These are phyloP conservation scores for Actinomucor elegans DNA, from an alignment of 371 early-diverging fungal genomes.

Conservation along the genomic window DNA sequence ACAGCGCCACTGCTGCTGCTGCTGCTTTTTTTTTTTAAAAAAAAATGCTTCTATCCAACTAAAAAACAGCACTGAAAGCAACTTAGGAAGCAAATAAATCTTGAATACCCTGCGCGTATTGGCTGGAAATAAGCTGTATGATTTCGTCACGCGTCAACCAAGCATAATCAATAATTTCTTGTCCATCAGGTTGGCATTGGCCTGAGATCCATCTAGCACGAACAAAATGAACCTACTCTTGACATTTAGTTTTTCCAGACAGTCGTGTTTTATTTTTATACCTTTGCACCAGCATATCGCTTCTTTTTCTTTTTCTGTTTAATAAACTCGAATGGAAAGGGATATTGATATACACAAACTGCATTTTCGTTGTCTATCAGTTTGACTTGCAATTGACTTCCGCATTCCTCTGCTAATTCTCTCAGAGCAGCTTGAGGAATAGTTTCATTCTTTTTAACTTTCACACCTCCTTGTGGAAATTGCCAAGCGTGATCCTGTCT, in stretches of 20 bases:
- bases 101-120: not conserved
- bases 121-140: not conserved
- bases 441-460: slow-evolving; percentile 53
- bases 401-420: slow-evolving; percentile 70
- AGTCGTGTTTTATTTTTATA: slow-evolving; percentile 8
- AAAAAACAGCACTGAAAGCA: not conserved
- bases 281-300: slow-evolving; percentile 28
- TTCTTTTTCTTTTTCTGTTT: slow-evolving; percentile 8
- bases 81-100: not conserved
- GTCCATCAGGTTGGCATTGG: slow-evolving; percentile 58
- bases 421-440: slow-evolving; percentile 74
- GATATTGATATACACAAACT: slow-evolving; percentile 62
- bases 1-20: too few species aligned
- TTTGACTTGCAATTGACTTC: slow-evolving; percentile 67
- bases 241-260: not conserved
- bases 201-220: slow-evolving; percentile 30
- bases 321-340: slow-evolving; percentile 38
- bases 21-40: too few species aligned
- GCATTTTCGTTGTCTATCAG: slow-evolving; percentile 70
- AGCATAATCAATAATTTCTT: slow-evolving; percentile 69
- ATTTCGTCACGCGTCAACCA: slow-evolving; percentile 85
- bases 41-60: too few species aligned
- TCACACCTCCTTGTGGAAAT: slow-evolving; percentile 72
- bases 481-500: slow-evolving; percentile 65
- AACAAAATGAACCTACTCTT: slow-evolving; percentile 31